Conservation (phyloP, 495 filamentous ascomycete genomes). For the Neurospora sp. region DNA sequence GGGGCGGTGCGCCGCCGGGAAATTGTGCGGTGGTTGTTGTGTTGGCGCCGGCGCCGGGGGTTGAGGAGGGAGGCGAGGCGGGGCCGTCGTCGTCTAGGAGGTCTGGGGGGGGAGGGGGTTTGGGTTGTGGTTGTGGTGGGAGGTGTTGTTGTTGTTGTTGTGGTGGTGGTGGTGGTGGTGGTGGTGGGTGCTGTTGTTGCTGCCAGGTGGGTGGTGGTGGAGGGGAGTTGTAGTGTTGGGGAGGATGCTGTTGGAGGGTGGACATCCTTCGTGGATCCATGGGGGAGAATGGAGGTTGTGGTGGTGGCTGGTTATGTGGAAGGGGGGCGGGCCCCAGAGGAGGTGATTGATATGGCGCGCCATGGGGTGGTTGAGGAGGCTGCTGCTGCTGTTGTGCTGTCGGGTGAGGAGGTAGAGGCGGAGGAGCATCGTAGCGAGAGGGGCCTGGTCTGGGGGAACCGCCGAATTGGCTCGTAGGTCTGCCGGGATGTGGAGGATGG, state of each 20-base stretch:
- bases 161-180: background rate
- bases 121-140: conserved; percentile 14
- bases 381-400: conserved; percentile 11
- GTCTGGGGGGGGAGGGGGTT: conserved; percentile 52
- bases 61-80: conserved; percentile 52
- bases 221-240: conserved; percentile 12
- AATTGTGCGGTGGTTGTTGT: conserved; percentile 37
- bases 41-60: conserved; percentile 32
- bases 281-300: conserved; percentile 13
- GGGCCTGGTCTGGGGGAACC: conserved; percentile 15
- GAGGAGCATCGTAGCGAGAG: conserved; percentile 34
- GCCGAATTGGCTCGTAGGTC: conserved; percentile 19
- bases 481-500: conserved; percentile 20
- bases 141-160: background rate
- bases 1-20: conserved; percentile 38
- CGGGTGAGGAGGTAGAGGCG: conserved; percentile 28
- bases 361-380: conserved; percentile 2
- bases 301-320: conserved; percentile 25
- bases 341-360: conserved; percentile 3
- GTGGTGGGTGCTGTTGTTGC: conserved; percentile 6
- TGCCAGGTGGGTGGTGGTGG: conserved; percentile 15
- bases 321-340: background rate
- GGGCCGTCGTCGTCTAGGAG: conserved; percentile 57
- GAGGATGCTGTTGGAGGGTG: conserved; percentile 10
- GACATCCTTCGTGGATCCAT: conserved; percentile 20